Conservation (phyloP, 139 green algal species). For the Pleodorina starrii region DNA sequence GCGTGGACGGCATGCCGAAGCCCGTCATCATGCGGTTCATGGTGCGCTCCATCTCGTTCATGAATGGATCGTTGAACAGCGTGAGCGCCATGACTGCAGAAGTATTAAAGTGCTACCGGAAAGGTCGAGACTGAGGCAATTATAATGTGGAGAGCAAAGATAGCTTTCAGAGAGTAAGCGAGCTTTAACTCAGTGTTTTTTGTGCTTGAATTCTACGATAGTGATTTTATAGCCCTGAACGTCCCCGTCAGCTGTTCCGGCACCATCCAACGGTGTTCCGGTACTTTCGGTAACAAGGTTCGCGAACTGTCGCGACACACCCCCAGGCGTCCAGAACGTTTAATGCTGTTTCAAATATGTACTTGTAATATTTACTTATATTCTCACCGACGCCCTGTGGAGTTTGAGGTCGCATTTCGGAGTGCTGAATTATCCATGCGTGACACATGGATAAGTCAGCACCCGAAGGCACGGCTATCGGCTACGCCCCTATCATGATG, state of each 20-base stretch:
- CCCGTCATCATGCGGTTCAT: neutral
- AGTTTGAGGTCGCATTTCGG: too few species aligned
- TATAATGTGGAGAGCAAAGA: neutral
- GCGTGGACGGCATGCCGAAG: neutral
- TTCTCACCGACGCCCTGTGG: too few species aligned
- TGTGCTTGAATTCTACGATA: neutral
- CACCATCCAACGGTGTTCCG: neutral
- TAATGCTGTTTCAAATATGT: too few species aligned
- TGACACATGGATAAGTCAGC: too few species aligned
- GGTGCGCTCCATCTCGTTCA: neutral
- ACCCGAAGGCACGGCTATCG: too few species aligned
- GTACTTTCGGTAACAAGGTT: slow-evolving; percentile 15
- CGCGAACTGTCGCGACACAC: neutral
- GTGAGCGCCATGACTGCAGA: slow-evolving; percentile 21
- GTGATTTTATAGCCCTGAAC: neutral
- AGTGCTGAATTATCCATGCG: too few species aligned
- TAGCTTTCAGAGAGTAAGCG: neutral
- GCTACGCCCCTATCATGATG: too few species aligned
- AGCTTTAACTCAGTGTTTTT: neutral
- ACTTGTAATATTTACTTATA: too few species aligned
- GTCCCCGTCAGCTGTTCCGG: neutral
- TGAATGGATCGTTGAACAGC: slow-evolving; percentile 20
- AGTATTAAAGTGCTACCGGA: neutral
- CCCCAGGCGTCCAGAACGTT: too few species aligned
- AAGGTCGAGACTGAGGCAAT: neutral